Evolutionary conservation across 78 protist genomes (phyloP), one percentile per base, ranked within the genome.

Genomic region (Dictyostelium brefeldianum): DNA sequence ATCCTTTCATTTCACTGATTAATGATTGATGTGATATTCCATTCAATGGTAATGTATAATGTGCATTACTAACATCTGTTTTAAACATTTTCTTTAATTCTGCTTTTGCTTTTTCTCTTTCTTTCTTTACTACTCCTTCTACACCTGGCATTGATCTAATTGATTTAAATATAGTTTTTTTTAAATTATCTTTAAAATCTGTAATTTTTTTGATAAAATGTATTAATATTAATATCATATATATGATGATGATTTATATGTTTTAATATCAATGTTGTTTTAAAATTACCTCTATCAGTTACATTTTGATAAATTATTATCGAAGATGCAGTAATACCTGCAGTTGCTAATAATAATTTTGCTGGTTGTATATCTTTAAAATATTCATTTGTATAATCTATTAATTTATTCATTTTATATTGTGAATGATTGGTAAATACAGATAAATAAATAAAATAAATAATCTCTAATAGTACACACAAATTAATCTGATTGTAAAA

Each of bases 111-210:
- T 85, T 75, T 22, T 22, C 31, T 85, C 92, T 85, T 41, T 85
- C 80, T 36, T 85, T 47, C 29, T 85, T 75, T 10, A 85, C 67
- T 14, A 74, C 41, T 15, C 57, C 57, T 8, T 65, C 41, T 12
- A 85, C 83, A 43, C 54, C 83, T 73, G 92, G 92, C 14, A 75
- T 41, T 41, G 82, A 77, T 75, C 48, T 85, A 22, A 85, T 15
- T 27, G 83, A 27, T 17, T 53, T 56, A 48, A 85, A 85, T 31
- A 85, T 17, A 20, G 57, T 85, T 20, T 77, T 85, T 29, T 62
- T 14, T 47, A 85, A 57, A 17, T 75, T 53, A 11, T 73, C 36
- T 85, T 50, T 43, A 20, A 75, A 75, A 50, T 85, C 91, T 81
- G 56, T 70, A 18, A 29, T 11, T 36, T 29, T 65, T 64, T n/a